Evolutionary conservation across 2,329 filamentous ascomycete species (phyloP), one percentile per base, ranked within the genome.

Genomic region (Cytospora paraplurivora): DNA sequence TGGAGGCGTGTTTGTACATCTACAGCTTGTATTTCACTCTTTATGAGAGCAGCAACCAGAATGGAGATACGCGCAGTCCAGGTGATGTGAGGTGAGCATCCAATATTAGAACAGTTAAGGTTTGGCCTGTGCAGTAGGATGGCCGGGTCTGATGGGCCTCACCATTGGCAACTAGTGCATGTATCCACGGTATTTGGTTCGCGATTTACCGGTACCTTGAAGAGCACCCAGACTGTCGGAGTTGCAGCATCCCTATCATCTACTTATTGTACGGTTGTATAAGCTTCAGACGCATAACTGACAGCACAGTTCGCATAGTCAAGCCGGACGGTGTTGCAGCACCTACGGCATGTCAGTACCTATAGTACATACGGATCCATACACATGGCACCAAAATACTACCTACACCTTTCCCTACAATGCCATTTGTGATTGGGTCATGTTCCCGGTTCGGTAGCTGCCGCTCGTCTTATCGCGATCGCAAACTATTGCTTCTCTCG

Each of bases 401-500:
- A 37, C 35, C 35, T 13, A 37, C 35, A 37, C 35, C 12, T 4
- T 13, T 47, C n/a, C 13, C 11, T 12, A 19, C 21, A 4, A 4
- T 19, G 52, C 38, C 32, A 44, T 38, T 38, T 51, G 38, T 56
- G 52, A 57, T 57, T 63, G 56, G 63, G 49, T 41, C 60, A 38
- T 27, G 12, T 52, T 35, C 38, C 54, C 32, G 56, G 51, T 61
- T 44, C 60, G 44, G 44, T 35, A 56, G 32, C 60, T 50, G 34
- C 59, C 63, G 55, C n/a, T 38, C 58, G 12, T 37, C 38, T 41
- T 56, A 35, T 38, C 44, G 41, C 55, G 61, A 66, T 66, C 64
- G 64, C 64, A 66, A 66, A 60, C 44, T 66, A 47, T 63, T 66
- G 64, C 63, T 62, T 21, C 17, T 33, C 35, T 17, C 12, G 1